Evolutionary conservation across 345 rosid genomes (phyloP).

Genomic region (Populus deltoides): DNA sequence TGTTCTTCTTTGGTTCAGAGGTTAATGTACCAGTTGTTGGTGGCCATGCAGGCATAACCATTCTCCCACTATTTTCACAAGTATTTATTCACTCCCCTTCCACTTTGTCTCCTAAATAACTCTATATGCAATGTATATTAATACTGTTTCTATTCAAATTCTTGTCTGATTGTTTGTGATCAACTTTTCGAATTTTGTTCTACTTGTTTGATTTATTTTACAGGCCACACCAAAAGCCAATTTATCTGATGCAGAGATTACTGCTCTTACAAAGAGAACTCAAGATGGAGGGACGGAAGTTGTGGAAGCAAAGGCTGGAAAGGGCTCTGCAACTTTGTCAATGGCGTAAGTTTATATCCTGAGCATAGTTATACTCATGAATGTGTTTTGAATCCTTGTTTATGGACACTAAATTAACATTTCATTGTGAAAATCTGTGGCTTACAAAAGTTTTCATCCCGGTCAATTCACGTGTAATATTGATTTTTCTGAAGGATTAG

Average conservation of each 20-base stretch:
- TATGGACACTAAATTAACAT: background rate
- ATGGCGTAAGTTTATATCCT: conserved; percentile 69
- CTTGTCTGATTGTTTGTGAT: background rate
- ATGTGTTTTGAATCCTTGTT: background rate
- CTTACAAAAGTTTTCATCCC: background rate
- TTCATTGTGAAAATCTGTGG: background rate
- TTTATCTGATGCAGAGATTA: conserved; percentile 52
- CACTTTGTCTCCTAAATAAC: background rate
- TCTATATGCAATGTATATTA: background rate
- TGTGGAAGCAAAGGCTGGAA: conserved; percentile 90
- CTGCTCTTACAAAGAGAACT: conserved; percentile 74
- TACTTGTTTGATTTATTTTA: background rate
- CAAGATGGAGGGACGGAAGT: conserved; percentile 96
- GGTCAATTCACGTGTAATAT: background rate
- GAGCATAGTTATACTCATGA: background rate
- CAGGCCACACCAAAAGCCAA: conserved; percentile 82
- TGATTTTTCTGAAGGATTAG: background rate
- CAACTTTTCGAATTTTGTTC: background rate
- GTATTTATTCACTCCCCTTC: conserved; percentile 26
- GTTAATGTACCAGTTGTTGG: conserved; percentile 83
- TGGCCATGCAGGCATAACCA: conserved; percentile 82
- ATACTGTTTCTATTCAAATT: background rate
- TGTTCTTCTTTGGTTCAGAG: conserved; percentile 27
- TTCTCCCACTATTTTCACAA: conserved; percentile 79
- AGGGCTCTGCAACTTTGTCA: conserved; percentile 85